These are phyloP conservation scores for Glycine latifolia DNA, from an alignment of 306 rosid genomes.

Conservation along the genomic window DNA sequence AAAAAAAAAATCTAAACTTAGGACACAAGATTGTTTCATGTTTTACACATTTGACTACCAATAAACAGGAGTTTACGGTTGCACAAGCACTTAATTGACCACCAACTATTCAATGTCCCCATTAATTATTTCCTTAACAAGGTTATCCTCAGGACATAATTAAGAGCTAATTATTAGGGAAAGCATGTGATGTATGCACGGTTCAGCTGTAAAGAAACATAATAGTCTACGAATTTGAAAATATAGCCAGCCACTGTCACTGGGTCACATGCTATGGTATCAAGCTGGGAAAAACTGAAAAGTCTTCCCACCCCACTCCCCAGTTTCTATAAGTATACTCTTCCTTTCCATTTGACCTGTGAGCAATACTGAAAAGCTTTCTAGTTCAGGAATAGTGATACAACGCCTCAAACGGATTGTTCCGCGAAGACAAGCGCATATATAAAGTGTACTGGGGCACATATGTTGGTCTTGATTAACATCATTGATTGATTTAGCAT, in stretches of 20 bases:
- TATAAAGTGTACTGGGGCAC: conserved; percentile 46
- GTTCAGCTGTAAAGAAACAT: conserved; percentile 36
- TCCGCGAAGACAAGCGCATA: conserved; percentile 46
- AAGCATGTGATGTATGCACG: conserved; percentile 38
- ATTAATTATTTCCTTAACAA: not conserved
- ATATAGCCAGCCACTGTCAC: conserved; percentile 35
- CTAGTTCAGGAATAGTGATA: conserved; percentile 45
- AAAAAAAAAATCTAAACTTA: conserved; percentile 11
- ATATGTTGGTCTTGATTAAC: conserved; percentile 45
- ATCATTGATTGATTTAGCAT: conserved; percentile 2
- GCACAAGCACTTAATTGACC: not conserved
- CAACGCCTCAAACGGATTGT: conserved; percentile 36
- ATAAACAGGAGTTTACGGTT: not conserved
- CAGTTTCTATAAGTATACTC: conserved; percentile 37
- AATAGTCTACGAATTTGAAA: conserved; percentile 24
- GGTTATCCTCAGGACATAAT: conserved; percentile 31
- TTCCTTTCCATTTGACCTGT: conserved; percentile 45
- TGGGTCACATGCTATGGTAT: conserved; percentile 43
- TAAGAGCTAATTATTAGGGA: conserved; percentile 30
- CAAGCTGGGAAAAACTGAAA: not conserved
- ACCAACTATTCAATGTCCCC: conserved; percentile 3
- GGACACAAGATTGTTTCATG: not conserved
- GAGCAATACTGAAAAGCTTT: conserved; percentile 37
- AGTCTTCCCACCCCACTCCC: not conserved
- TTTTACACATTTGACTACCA: not conserved